Conservation (phyloP, 345 rosid species). For the Salix exigua region DNA sequence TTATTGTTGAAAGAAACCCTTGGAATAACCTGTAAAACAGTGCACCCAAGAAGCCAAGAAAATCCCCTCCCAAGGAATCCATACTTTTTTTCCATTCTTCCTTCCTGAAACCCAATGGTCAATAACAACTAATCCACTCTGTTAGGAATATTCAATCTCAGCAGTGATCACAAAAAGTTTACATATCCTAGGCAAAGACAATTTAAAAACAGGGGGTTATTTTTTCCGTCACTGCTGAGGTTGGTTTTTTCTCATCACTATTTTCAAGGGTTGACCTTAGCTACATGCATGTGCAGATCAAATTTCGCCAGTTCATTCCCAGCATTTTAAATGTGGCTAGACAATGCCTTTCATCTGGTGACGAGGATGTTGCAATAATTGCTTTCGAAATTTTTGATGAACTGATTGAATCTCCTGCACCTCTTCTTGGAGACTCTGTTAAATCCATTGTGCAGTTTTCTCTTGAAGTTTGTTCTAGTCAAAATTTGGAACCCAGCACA, state of each 20-base stretch:
- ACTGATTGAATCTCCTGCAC: constrained; percentile 97
- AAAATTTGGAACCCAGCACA: constrained; percentile 72
- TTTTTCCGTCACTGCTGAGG: not conserved
- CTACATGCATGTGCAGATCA: constrained; percentile 49
- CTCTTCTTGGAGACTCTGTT: constrained; percentile 95
- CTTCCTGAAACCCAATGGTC: no score
- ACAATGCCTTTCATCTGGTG: constrained; percentile 86
- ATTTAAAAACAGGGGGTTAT: not conserved
- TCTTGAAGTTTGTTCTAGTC: constrained; percentile 93
- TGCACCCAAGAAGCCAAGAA: no score
- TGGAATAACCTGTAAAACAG: no score
- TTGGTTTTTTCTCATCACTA: not conserved
- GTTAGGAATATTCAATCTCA: not conserved
- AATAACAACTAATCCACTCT: not conserved
- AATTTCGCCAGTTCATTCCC: constrained; percentile 94
- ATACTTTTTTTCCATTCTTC: no score
- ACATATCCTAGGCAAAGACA: not conserved
- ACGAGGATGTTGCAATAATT: constrained; percentile 94
- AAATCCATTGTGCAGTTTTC: constrained; percentile 92
- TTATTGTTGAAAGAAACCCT: no score
- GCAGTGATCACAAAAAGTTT: not conserved
- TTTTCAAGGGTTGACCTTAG: not conserved
- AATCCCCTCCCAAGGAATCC: no score
- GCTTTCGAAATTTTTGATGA: constrained; percentile 99
- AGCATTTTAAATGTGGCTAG: constrained; percentile 93